Conservation (phyloP, 768 basidiomycete species). For the Xerocomellus amylosporus region DNA sequence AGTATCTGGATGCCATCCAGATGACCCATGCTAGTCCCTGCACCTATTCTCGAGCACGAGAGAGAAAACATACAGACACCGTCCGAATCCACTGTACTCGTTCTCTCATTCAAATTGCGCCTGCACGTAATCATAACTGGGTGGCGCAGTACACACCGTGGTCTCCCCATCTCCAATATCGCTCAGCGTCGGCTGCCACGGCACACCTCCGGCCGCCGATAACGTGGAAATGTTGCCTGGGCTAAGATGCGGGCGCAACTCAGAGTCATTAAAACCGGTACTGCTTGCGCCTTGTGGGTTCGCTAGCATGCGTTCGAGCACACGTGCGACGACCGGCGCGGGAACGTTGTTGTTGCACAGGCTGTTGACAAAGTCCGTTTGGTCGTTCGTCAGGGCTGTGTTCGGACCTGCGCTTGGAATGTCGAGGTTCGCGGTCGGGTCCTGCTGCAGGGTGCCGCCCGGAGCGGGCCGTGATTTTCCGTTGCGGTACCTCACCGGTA, state of each 20-base stretch:
- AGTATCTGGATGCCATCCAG: too few species aligned
- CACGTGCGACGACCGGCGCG: slow-evolving; percentile 24
- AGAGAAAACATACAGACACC: background rate
- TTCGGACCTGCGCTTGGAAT: background rate
- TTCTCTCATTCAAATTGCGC: slow-evolving; percentile 5
- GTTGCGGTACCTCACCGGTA: slow-evolving; percentile 2
- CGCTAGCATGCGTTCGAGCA: slow-evolving; percentile 28
- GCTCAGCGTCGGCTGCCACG: slow-evolving; percentile 42
- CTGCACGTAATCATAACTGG: slow-evolving; percentile 23
- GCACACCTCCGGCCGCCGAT: background rate
- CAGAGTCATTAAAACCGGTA: slow-evolving; percentile 11
- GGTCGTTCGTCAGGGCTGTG: slow-evolving; percentile 16
- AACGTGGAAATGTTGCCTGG: background rate
- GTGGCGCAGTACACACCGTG: slow-evolving; percentile 26
- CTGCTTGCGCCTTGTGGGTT: slow-evolving; percentile 16
- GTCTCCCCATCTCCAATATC: slow-evolving; percentile 32
- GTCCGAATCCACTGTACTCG: background rate
- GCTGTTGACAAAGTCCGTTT: slow-evolving; percentile 26
- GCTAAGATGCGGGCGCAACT: slow-evolving; percentile 3
- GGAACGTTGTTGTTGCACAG: slow-evolving; percentile 27
- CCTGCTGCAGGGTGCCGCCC: background rate
- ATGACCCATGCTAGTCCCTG: too few species aligned
- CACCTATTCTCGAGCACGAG: background rate
- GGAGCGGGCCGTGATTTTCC: slow-evolving; percentile 7
- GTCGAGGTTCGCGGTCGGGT: background rate